A percentile compares a stretch with the other conserved stretches of the same genome.
Conservation (phyloP, 148 eudicot genomes). For the Simmondsia chinensis region DNA sequence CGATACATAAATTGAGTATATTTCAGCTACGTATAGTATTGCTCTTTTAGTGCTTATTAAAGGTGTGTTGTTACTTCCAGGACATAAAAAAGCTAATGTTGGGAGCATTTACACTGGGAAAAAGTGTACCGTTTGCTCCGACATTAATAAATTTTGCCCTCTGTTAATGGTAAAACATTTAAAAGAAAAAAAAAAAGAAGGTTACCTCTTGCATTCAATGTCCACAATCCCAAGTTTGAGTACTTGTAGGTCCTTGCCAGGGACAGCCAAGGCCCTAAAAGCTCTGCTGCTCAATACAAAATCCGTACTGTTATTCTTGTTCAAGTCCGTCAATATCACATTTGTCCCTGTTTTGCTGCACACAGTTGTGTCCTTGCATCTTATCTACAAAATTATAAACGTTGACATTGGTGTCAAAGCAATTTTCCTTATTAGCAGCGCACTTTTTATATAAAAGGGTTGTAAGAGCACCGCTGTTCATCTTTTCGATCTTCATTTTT, state of each 20-base stretch:
- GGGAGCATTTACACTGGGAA: no score
- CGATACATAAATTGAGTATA: no score
- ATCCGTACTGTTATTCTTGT: constrained; percentile 35
- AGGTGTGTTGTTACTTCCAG: no score
- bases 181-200: background rate
- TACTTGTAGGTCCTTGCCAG: constrained; percentile 34
- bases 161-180: no score
- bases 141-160: no score
- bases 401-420: background rate
- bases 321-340: constrained; percentile 47
- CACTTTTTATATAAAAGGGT: constrained; percentile 29
- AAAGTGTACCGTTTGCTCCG: no score
- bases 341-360: constrained; percentile 44
- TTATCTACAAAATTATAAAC: constrained; percentile 28
- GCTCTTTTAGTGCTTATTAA: no score
- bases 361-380: constrained; percentile 39
- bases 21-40: no score
- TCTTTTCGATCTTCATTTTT: no score
- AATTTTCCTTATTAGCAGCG: constrained; percentile 14
- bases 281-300: constrained; percentile 59
- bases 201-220: constrained; percentile 44
- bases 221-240: constrained; percentile 34
- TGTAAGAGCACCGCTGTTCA: constrained; percentile 36
- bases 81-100: no score
- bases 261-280: constrained; percentile 49